Conservation (phyloP, 2,329 filamentous ascomycete genomes). For the Penicillium sp. region DNA sequence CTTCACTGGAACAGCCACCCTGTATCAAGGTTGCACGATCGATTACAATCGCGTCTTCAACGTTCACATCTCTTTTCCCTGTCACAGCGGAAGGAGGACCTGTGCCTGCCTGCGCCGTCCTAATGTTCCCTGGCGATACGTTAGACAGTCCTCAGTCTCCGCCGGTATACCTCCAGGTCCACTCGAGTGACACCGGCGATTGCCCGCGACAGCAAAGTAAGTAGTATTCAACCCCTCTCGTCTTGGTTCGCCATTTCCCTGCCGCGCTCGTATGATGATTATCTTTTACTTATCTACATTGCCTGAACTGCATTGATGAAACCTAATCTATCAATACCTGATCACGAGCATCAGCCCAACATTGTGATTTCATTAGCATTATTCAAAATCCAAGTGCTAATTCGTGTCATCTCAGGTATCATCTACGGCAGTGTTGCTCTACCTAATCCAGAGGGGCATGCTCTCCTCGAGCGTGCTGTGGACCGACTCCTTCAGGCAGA, state of each 20-base stretch:
- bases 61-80: slow-evolving; percentile 70
- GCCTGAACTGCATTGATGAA: slow-evolving; percentile 94
- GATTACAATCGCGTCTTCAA: slow-evolving; percentile 70
- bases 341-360: slow-evolving; percentile 54
- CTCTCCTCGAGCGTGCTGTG: slow-evolving; percentile 46
- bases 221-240: slow-evolving; percentile 48
- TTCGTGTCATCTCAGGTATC: slow-evolving; percentile 52
- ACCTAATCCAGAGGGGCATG: slow-evolving; percentile 40
- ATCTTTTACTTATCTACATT: slow-evolving; percentile 97
- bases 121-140: slow-evolving; percentile 44
- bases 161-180: slow-evolving; percentile 67
- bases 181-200: slow-evolving; percentile 90
- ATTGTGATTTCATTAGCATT: slow-evolving; percentile 24
- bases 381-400: slow-evolving; percentile 41
- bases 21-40: slow-evolving; percentile 58
- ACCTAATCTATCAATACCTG: slow-evolving; percentile 81
- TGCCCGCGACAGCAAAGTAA: slow-evolving; percentile 89
- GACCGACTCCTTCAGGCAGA: slow-evolving; percentile 48
- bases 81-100: slow-evolving; percentile 73
- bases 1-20: slow-evolving; percentile 22
- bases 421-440: slow-evolving; percentile 58
- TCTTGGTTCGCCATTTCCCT: slow-evolving; percentile 6
- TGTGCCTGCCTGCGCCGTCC: slow-evolving; percentile 67
- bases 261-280: slow-evolving; percentile 75
- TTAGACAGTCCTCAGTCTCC: slow-evolving; percentile 39